Base-by-base conservation (phyloP, 2,329 filamentous ascomycete species). In the Periconia macrospinosa region DNA sequence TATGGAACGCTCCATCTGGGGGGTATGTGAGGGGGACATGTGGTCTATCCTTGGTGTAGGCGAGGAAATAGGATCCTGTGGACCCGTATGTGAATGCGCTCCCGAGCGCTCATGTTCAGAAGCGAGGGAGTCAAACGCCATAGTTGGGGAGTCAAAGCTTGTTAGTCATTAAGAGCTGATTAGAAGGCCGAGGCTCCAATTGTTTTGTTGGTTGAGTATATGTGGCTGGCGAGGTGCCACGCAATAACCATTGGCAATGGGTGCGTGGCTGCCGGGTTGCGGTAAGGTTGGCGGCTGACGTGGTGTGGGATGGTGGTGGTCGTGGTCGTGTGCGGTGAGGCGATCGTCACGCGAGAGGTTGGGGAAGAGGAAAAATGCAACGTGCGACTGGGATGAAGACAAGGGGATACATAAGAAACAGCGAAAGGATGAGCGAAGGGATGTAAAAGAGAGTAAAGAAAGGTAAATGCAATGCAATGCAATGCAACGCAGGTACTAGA, bases 21-120 rank as follows among this genome's bases (percentile, higher is more conserved):
- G 65, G 18, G 65, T 65, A 18, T 18, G 27, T n/a, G 43, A 30
- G 13, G 43, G 20, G 15, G 43, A 45, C 20, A 61, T 58, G 37
- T 59, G 62, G 40, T 63, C 60, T 49, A 60, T 57, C 45, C 58
- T 65, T 7, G 43, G n/a, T 33, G 62, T 46, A 48, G 56, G 63
- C 47, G 61, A 57, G 19, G 69, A 66, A 27, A 69, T 56, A 19
- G 69, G 59, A 54, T 67, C 66, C 30, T 72, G 68, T 54, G 68
- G 57, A n/a, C 59, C 62, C 41, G 63, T 55, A 35, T 59, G 61
- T 41, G 52, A 53, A 47, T 63, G 65, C 37, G 55, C 56, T 44
- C 48, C 47, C 59, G 61, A 60, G 54, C 57, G 57, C 49, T 64
- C 58, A 47, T 56, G 43, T 43, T 65, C 58, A 49, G 56, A 51